Evolutionary conservation across 177 flowering plant genomes (phyloP).

Genomic region (Vitis hybrid): DNA sequence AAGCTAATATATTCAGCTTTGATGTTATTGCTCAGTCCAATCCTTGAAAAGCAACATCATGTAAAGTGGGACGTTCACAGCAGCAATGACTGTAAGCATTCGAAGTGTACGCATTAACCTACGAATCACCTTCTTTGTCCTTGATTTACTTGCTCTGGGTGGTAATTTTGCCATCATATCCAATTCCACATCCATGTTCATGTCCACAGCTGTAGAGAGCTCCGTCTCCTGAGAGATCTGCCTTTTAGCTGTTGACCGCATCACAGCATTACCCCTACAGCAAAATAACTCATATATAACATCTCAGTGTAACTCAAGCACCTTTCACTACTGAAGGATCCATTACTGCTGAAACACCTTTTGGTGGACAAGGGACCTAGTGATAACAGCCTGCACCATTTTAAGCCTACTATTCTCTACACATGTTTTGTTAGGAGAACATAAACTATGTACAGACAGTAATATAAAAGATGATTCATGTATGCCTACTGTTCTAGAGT

Average conservation of each 20-base stretch:
- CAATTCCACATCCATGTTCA: slow-evolving; percentile 27
- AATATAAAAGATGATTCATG: too few relatives aligned
- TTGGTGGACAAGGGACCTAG: too few relatives aligned
- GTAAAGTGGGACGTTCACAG: slow-evolving; percentile 76
- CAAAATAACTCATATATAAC: neutral
- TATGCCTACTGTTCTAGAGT: too few relatives aligned
- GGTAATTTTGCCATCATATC: slow-evolving; percentile 28
- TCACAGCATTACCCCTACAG: slow-evolving; percentile 76
- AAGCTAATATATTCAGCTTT: neutral
- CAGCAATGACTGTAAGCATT: slow-evolving; percentile 56
- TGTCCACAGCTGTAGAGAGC: slow-evolving; percentile 25
- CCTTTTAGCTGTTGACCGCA: slow-evolving; percentile 65
- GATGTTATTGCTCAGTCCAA: slow-evolving; percentile 60
- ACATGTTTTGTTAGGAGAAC: too few relatives aligned
- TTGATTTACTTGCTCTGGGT: slow-evolving; percentile 41
- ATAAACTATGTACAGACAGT: too few relatives aligned
- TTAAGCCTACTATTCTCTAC: too few relatives aligned
- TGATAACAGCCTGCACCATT: too few relatives aligned
- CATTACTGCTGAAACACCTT: too few relatives aligned
- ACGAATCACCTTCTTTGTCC: slow-evolving; percentile 34
- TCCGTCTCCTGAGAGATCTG: slow-evolving; percentile 36
- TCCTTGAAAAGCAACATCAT: slow-evolving; percentile 89
- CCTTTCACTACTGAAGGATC: too few relatives aligned
- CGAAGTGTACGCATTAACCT: slow-evolving; percentile 45
- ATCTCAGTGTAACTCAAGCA: too few relatives aligned